Evolutionary conservation across 208 protist species (phyloP), one percentile per base, ranked within the genome.

Genomic region (Trypanosoma lewisi): DNA sequence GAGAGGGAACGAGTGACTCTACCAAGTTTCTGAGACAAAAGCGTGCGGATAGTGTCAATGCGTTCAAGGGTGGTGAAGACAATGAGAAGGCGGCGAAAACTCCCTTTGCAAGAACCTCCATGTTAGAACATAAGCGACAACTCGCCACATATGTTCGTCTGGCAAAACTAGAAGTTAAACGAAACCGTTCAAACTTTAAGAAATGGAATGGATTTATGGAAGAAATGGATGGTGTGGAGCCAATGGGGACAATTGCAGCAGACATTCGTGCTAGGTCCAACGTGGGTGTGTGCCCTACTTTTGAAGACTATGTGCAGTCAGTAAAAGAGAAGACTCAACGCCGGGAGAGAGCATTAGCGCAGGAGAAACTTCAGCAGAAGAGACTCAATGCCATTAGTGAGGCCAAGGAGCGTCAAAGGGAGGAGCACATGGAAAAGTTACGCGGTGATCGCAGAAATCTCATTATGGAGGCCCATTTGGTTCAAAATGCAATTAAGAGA

Each of bases 181-280:
- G 60, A 19, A 68, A 71, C 48, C 21, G 9, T 8, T 53, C 49
- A 30, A 57, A 70, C 44, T 76, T 52, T 34, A 60, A 54, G 36
- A 80, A 76, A 45, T 67, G 68, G 54, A 58, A 63, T 47, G 47
- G 48, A 17, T 65, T 75, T 51, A 30, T 72, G 14, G 53, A 63
- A 34, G 74, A 80, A 34, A 59, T 73, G 69, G 68, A 71, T 45
- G 36, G 49, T 14, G 36, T 64, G 17, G 27, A 62, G 25, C 51
- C 62, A 34, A 37, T 28, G 14, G 74, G 74, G 11, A 76, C 74
- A 5, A 63, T 80, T 23, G 53, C 54, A 21, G 59, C 66, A 47
- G 51, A 59, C n/a, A 9, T 80, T 12, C 57, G 63, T 36, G 61
- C 27, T 48, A n/a, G 59, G 27, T 23, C 9, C 4, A 71, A 62